These are phyloP conservation scores for Panaeolus cyanescens DNA, from an alignment of 768 basidiomycete genomes.

Conservation along the genomic window DNA sequence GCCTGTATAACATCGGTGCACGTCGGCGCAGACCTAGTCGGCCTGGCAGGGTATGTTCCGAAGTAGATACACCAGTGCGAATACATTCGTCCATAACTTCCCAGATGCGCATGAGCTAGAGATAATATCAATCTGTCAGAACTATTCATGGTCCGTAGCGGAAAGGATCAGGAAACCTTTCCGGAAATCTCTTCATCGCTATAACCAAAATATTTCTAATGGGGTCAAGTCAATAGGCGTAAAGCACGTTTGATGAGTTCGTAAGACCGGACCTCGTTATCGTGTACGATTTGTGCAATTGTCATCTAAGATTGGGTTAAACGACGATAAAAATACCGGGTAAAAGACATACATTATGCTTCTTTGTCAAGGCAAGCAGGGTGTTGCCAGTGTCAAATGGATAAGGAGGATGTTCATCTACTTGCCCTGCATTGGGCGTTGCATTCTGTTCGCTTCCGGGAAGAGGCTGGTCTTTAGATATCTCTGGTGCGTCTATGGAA, in stretches of 20 bases:
- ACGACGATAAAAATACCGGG: constrained; percentile 1
- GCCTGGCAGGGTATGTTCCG: constrained; percentile 85
- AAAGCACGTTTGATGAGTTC: not conserved
- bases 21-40: constrained; percentile 75
- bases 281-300: constrained; percentile 91
- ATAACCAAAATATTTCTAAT: constrained; percentile 65
- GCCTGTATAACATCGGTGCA: constrained; percentile 86
- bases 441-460: not conserved
- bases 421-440: not conserved
- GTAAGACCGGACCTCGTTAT: constrained; percentile 66
- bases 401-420: constrained; percentile 70
- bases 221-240: not conserved
- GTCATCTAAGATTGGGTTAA: constrained; percentile 61
- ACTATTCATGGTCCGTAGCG: not conserved
- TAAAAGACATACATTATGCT: constrained; percentile 69
- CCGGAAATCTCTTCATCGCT: constrained; percentile 72
- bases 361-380: constrained; percentile 72
- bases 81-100: constrained; percentile 93
- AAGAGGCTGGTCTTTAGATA: not conserved
- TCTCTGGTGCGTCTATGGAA: constrained; percentile 22
- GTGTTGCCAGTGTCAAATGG: constrained; percentile 80
- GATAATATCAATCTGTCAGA: not conserved
- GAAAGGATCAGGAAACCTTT: constrained; percentile 49
- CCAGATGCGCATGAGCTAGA: constrained; percentile 76
- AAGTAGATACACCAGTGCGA: constrained; percentile 77